A percentile compares a stretch with the other conserved stretches of the same genome.
phyloP scores from a whole-genome alignment of 345 rosid genomes.

The Erysimum cheiranthoides region DNA sequence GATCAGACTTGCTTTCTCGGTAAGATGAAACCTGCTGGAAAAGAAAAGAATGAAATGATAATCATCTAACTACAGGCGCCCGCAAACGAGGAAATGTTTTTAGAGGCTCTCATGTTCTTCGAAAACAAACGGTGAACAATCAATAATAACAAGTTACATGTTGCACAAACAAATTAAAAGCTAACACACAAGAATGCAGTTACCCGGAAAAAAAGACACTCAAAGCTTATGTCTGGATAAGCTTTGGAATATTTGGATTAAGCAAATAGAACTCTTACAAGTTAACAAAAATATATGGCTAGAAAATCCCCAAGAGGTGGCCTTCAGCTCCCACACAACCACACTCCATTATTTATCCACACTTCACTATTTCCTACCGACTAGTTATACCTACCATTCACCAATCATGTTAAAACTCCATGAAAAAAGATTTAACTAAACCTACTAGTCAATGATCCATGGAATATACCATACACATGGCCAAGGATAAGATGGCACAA shows the following conservation, averaged over 20 bases:
- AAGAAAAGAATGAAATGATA: slow-evolving; percentile 39
- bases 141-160: slow-evolving; percentile 1
- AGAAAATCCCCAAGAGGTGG: slow-evolving; percentile 35
- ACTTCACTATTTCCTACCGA: slow-evolving; percentile 25
- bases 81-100: not conserved
- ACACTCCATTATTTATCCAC: slow-evolving; percentile 34
- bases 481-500: not conserved
- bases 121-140: not conserved
- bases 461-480: slow-evolving; percentile 18
- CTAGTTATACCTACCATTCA: slow-evolving; percentile 39
- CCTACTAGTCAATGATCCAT: slow-evolving; percentile 30
- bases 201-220: not conserved
- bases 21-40: slow-evolving; percentile 85
- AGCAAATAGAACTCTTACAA: slow-evolving; percentile 20
- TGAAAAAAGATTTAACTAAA: not conserved
- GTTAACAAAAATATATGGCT: not conserved
- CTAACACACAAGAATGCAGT: slow-evolving; percentile 13
- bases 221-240: slow-evolving; percentile 16
- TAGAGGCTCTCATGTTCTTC: slow-evolving; percentile 1
- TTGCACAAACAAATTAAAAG: slow-evolving; percentile 15
- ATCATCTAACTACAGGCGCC: slow-evolving; percentile 1
- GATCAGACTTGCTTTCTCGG: slow-evolving; percentile 96
- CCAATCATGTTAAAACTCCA: slow-evolving; percentile 31
- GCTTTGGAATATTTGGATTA: slow-evolving; percentile 22
- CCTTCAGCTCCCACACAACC: slow-evolving; percentile 43